phyloP scores from a whole-genome alignment of 495 filamentous ascomycete species.

The Trichoderma asperelloides region DNA sequence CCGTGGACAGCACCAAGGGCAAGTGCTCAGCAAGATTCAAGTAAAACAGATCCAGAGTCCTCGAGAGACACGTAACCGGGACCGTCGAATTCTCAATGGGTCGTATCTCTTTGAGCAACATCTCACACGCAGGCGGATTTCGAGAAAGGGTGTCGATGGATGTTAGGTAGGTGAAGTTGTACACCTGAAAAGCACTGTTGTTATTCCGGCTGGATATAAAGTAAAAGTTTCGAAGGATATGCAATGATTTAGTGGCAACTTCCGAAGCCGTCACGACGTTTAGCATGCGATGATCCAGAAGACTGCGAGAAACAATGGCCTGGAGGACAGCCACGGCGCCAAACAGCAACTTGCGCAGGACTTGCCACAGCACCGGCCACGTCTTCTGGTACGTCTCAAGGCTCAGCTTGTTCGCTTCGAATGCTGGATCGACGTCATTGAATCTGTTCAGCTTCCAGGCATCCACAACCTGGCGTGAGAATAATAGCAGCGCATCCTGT shows the following conservation, averaged over 20 bases:
- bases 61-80: constrained; percentile 64
- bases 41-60: constrained; percentile 82
- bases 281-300: constrained; percentile 34
- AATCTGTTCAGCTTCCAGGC: constrained; percentile 82
- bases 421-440: constrained; percentile 69
- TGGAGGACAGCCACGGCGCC: constrained; percentile 67
- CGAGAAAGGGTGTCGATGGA: constrained; percentile 81
- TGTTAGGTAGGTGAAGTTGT: constrained; percentile 75
- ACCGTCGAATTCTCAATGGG: constrained; percentile 52
- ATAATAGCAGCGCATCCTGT: constrained; percentile 63
- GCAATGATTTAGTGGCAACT: constrained; percentile 67
- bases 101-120: constrained; percentile 59
- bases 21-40: constrained; percentile 86
- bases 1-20: constrained; percentile 55
- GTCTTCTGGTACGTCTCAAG: constrained; percentile 61
- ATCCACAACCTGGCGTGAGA: constrained; percentile 60
- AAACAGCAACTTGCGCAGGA: constrained; percentile 74
- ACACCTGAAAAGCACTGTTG: constrained; percentile 62
- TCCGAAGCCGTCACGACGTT: constrained; percentile 50
- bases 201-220: constrained; percentile 80
- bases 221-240: constrained; percentile 71
- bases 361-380: constrained; percentile 69
- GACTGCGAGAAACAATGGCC: constrained; percentile 57
- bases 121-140: constrained; percentile 58
- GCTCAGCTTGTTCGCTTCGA: constrained; percentile 61